Base-by-base conservation (phyloP, 352 stramenopile species). In the Pythium monospermum region DNA sequence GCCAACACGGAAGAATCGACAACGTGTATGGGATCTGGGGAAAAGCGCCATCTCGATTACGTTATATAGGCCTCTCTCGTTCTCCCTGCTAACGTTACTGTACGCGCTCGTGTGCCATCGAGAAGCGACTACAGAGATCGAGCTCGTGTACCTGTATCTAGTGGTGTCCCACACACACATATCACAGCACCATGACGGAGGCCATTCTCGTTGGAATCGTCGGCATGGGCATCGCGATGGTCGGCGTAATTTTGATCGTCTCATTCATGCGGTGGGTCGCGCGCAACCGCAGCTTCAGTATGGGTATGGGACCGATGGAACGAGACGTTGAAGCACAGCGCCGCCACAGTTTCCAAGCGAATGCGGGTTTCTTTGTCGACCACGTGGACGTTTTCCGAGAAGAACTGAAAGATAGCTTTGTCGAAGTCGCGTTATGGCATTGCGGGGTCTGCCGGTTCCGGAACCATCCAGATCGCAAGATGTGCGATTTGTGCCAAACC, bases 371-470 rank as follows among this genome's bases (percentile, higher is more conserved):
- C 35, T 71, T 85, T 26, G 62, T 79, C 22, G 74, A 85, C 28
- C 57, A 70, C 7, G 44, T 68, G 26, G 78, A 89, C 36, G 73
- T 91, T 13, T 91, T 87, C 40, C 76, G 81, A 27, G 81, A 91
- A 45, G 76, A 91, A 49, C 76, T 91, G n/a, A 85, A 86, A 22
- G 81, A 91, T 63, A 83, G 69, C 61, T 80, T 62, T 49, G 82
- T 85, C 58, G 77, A 91, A 53, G 70, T 87, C 36, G 73, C 78
- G 48, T 63, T 91, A 13, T 96, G 87, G 87, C 68, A 71, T n/a
- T 96, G 87, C 55, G 71, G 68, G 21, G 81, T 95, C 2, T 96
- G 85, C 57, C 80, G 83, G n/a, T 96, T 96, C 61, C 76, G 86
- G 21, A 96, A 96, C 58, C 73, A 90, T 41, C 81, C 83, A 7